Evolutionary conservation across 192 early-diverging fungal genomes (phyloP), one percentile per base, ranked within the genome.

Genomic region (Rhizophagus prolifer): DNA sequence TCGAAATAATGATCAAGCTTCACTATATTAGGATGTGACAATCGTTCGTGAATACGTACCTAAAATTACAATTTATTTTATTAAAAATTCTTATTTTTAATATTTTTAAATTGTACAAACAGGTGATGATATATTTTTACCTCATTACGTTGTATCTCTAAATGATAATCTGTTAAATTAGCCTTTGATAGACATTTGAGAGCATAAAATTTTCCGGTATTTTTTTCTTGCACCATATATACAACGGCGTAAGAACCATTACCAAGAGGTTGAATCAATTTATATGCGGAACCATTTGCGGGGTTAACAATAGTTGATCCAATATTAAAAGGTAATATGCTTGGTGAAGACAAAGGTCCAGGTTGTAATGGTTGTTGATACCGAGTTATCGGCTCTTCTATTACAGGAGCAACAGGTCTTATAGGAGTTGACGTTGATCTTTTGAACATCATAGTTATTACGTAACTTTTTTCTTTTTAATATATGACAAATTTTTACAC

Each of bases 221-320:
- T 81, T 69, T 81, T 85, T 70, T 88, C 83, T 79, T 83, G 90
- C 59, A 86, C 92, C 69, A 91, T 83, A 76, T 92, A 93, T n/a
- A 93, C 92, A 13, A 92, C 87, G 12, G 91, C 92, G 66, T 93
- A 93, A 8, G 90, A 90, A 46, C 92, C 92, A 72, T 86, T 86
- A 74, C 92, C 92, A 34, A 93, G 83, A 58, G 91, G 82, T 28
- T 81, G 81, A n/a, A 84, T 75, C 14, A 86, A 47, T 34, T 46
- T 9, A 34, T 62, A 75, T 14, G 41, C 30, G 2, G 64, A 30
- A 16, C 47, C 62, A 47, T 61, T 9, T 60, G 19, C 12, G n/a
- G 74, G 60, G 54, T 75, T 59, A 47, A 23, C 62, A 31, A 75
- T 75, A 7, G 62, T 75, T 50, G 60, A 38, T 47, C 74, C 74